These are phyloP conservation scores for Pestalotiopsis sp. DNA, from an alignment of 2,329 filamentous ascomycete genomes.

Conservation along the genomic window DNA sequence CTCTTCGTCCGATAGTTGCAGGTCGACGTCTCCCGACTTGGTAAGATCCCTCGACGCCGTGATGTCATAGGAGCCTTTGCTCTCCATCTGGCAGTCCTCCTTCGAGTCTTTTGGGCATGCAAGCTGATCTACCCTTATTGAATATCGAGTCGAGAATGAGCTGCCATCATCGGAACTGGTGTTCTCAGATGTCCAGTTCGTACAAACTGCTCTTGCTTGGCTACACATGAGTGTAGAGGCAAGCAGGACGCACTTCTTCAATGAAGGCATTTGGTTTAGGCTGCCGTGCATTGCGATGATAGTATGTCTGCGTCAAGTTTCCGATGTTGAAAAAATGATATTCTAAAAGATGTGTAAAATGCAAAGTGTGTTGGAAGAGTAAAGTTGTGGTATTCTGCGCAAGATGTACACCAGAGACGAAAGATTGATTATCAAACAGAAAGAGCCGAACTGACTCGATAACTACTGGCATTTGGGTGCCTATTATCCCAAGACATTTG, in stretches of 20 bases:
- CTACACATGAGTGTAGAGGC: background rate
- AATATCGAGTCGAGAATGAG: background rate
- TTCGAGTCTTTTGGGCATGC: background rate
- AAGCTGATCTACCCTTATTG: background rate
- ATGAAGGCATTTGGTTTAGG: background rate
- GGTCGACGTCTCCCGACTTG: background rate
- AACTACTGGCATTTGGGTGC: background rate
- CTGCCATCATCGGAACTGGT: background rate
- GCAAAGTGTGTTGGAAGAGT: background rate
- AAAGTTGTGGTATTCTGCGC: background rate
- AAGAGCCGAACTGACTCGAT: background rate
- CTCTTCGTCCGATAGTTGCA: background rate
- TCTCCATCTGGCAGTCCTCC: background rate
- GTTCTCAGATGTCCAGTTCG: background rate
- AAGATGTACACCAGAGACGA: background rate
- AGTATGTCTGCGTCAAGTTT: background rate
- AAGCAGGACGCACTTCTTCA: background rate
- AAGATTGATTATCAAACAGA: background rate
- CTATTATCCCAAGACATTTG: background rate
- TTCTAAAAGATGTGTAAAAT: too few species aligned
- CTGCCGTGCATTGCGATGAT: background rate
- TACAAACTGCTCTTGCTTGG: background rate
- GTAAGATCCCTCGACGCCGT: conserved; percentile 2
- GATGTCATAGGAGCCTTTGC: conserved; percentile 2
- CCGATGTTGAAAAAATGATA: background rate